phyloP scores from a whole-genome alignment of 139 green algal species.

The Chlamydomonas sp. region DNA sequence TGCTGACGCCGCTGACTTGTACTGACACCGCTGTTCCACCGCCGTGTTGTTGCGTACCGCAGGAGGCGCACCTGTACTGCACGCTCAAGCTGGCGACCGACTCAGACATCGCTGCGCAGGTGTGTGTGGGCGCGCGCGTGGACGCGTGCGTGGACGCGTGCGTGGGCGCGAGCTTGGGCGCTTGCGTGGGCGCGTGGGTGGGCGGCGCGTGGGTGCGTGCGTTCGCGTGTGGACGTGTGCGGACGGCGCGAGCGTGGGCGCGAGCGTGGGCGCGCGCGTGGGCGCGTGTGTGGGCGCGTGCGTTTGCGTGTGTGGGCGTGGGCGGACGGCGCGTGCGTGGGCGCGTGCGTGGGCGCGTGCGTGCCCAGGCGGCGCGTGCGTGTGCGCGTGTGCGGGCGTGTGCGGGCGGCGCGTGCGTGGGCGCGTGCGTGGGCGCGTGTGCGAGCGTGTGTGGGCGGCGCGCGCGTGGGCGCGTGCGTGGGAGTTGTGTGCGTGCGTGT shows the following conservation, averaged over 20 bases:
- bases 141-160: neutral
- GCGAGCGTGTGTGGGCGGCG: neutral
- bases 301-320: neutral
- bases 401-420: neutral
- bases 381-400: neutral
- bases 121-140: neutral
- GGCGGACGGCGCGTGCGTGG: neutral
- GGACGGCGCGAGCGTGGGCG: neutral
- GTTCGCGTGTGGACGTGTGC: neutral
- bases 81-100: conserved; percentile 58
- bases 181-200: neutral
- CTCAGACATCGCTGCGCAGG: conserved; percentile 50
- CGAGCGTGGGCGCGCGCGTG: neutral
- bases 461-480: neutral
- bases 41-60: too few relatives aligned
- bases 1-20: too few relatives aligned
- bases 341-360: neutral
- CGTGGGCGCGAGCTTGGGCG: neutral
- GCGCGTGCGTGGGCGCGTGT: neutral
- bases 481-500: neutral
- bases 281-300: neutral
- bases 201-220: neutral
- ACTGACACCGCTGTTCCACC: too few relatives aligned
- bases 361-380: neutral
- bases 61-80: conserved; percentile 89